A percentile compares a stretch with the other conserved stretches of the same genome.
phyloP scores from a whole-genome alignment of 768 basidiomycete species.

The Auricularia cornea region DNA sequence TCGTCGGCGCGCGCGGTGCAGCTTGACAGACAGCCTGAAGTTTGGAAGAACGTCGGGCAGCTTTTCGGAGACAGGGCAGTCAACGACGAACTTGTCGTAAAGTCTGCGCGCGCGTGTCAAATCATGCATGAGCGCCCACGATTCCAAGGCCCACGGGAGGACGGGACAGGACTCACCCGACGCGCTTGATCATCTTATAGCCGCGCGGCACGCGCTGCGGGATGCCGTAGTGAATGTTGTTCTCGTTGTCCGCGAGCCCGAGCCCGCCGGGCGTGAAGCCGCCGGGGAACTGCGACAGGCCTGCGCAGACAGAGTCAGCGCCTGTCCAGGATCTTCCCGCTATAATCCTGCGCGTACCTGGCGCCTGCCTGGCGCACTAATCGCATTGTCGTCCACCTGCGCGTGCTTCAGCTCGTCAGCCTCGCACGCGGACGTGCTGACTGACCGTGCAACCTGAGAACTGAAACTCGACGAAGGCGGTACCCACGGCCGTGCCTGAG shows the following conservation, averaged over 20 bases:
- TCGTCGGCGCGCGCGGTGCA: constrained; percentile 60
- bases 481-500: too few relatives aligned
- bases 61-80: constrained; percentile 82
- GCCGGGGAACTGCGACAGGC: neutral
- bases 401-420: neutral
- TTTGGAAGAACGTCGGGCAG: constrained; percentile 65
- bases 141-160: neutral
- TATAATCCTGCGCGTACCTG: too few relatives aligned
- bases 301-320: constrained; percentile 1
- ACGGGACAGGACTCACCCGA: constrained; percentile 47
- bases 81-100: constrained; percentile 89
- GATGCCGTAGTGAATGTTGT: constrained; percentile 67
- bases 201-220: constrained; percentile 84
- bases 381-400: neutral
- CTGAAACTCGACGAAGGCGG: too few relatives aligned
- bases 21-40: constrained; percentile 55
- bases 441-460: neutral
- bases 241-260: constrained; percentile 8
- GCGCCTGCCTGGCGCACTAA: too few relatives aligned
- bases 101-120: constrained; percentile 37
- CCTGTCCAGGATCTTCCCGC: too few relatives aligned
- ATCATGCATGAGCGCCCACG: neutral
- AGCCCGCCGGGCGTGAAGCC: constrained; percentile 2
- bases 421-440: neutral
- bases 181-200: constrained; percentile 90